Base-by-base conservation (phyloP, 805 yeast genomes). In the Ogataea angusta region DNA sequence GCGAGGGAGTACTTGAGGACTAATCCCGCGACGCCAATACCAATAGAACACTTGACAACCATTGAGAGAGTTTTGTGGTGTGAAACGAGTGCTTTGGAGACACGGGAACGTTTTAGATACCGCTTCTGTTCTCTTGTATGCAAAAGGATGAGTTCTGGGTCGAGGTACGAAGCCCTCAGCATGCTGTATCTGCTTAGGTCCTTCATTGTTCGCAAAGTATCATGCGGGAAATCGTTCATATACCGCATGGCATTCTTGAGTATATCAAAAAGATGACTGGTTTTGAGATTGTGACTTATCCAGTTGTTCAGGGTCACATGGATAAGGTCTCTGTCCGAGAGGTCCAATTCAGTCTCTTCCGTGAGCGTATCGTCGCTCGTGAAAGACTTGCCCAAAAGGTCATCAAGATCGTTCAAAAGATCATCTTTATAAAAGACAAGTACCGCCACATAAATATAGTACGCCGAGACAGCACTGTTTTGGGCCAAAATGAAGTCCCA, bases 401-500 rank as follows among this genome's bases (percentile, higher is more conserved):
- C 62, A 38, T 58, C 56, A 10, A 65, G 49, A 27, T 57, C 58
- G 23, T 51, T 49, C 14, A 75, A 49, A 1, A 85, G 65, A 4
- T 63, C 64, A 2, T 66, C 67, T 47, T 74, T 76, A 34, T 69
- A 69, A 21, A 62, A 55, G 2, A 75, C 30, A 19, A 86, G 52
- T 5, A 81, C 59, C 14, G 86, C 64, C 1, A 73, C 75, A 58
- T 85, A 89, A 13, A 88, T 54, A 46, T 83, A 80, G 9, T 86
- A 53, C 5, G 77, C 72, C 12, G 73, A 63, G 2, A 69, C 52
- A 40, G 85, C 73, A 1, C 85, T 76, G 37, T 71, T 71, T 33
- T 76, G 64, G 14, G 82, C 69, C 27, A 89, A 63, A 6, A 83
- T 66, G 40, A 73, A 75, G 57, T 87, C 95, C 76, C 93, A 86